Evolutionary conservation across 106 monocot species (phyloP).

Genomic region (Platanthera zijinensis): DNA sequence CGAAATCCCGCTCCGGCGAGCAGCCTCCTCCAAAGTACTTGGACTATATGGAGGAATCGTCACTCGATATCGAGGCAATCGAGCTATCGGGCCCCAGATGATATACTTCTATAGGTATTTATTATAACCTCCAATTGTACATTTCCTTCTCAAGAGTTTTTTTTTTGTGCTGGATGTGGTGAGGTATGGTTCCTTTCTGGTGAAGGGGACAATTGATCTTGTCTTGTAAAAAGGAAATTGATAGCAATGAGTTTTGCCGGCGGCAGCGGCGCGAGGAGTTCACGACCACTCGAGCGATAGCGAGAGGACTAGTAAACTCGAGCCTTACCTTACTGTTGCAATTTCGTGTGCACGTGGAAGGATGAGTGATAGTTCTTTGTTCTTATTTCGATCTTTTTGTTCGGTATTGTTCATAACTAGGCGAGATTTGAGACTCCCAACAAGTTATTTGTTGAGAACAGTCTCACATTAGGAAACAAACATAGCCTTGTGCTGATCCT

Average conservation of each 20-base stretch:
- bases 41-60: slow-evolving; percentile 61
- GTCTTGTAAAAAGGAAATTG: background rate
- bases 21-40: slow-evolving; percentile 37
- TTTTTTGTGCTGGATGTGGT: background rate
- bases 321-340: too few species aligned
- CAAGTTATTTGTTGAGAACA: too few species aligned
- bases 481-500: too few species aligned
- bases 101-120: slow-evolving; percentile 2
- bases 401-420: too few species aligned
- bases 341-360: too few species aligned
- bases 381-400: too few species aligned
- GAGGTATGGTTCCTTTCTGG: background rate
- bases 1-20: slow-evolving; percentile 42
- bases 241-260: slow-evolving; percentile 10
- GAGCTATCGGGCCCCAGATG: slow-evolving; percentile 97
- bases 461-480: too few species aligned
- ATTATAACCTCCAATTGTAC: slow-evolving; percentile 1
- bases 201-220: background rate
- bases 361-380: too few species aligned
- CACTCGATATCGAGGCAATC: slow-evolving; percentile 64
- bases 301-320: too few species aligned
- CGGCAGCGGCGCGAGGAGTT: too few species aligned
- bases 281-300: too few species aligned
- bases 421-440: too few species aligned
- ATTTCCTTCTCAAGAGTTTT: background rate